Evolutionary conservation across 306 rosid species (phyloP), one percentile per base, ranked within the genome.

Genomic region (Cicer yamashitae): DNA sequence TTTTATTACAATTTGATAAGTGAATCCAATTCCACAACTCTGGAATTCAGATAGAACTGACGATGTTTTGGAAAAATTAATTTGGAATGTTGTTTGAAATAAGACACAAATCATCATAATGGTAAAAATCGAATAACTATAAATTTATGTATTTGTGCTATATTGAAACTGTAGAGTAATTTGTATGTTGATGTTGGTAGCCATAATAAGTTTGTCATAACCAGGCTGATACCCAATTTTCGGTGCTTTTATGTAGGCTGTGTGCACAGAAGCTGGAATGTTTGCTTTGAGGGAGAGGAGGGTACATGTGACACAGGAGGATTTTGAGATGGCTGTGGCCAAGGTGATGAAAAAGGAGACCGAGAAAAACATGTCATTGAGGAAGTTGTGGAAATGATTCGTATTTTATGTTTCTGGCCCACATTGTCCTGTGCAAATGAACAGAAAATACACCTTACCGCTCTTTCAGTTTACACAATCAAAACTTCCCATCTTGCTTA

Each of bases 331-430:
- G 97, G 99, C 97, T 3, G 99, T 96, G 67, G 99, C 98, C 41
- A 96, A 96, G 92, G 99, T 92, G n/a, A 96, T 92, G 99, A 96
- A 96, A 77, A 90, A 92, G 97, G 99, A 96, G 71, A 90, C 91
- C 0, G 96, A 92, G 86, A 96, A 92, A 82, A 96, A 90, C 67
- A 90, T 96, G 99, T 96, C 99, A 5, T 77, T 96, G 82, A 91
- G 98, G 73, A 96, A 96, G 94, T 85, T 96, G 63, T 96, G 99
- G 99, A 90, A 96, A 87, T 96, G 87, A 84, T 59, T 67, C 82
- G 64, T 63, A 53, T 59, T 82, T 82, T 11, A 37, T 75, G 53
- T 75, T 60, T 71, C 11, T 66, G 18, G 56, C 20, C 40, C 71
- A 20, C 25, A 1, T 44, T 84, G 18, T 74, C 79, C 20, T 76